Conservation (phyloP, 257 asterid genomes). For the Primulina tabacum region DNA sequence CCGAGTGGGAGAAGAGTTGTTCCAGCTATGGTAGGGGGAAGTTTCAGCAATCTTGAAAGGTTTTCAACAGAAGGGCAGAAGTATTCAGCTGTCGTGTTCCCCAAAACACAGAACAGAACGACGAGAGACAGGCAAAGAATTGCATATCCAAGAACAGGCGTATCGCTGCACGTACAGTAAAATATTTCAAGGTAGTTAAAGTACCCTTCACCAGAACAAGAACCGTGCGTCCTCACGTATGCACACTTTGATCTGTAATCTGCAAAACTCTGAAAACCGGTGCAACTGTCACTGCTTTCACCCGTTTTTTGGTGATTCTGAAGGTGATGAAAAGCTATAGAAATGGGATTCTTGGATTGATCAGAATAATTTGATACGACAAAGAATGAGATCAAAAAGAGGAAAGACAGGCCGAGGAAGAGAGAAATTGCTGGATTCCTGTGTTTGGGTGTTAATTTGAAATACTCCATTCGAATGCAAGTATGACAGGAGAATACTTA, state of each 20-base stretch:
- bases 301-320: not conserved
- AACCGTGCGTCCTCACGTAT: slow-evolving; percentile 34
- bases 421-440: slow-evolving; percentile 29
- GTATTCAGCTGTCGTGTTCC: slow-evolving; percentile 68
- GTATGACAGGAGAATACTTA: not conserved
- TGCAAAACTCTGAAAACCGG: slow-evolving; percentile 23
- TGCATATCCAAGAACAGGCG: slow-evolving; percentile 40
- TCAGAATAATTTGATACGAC: slow-evolving; percentile 21
- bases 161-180: slow-evolving; percentile 41
- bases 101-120: slow-evolving; percentile 57
- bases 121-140: slow-evolving; percentile 51
- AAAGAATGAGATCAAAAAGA: slow-evolving; percentile 40
- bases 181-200: slow-evolving; percentile 58
- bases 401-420: slow-evolving; percentile 42
- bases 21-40: slow-evolving; percentile 77
- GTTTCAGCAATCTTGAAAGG: slow-evolving; percentile 45
- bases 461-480: slow-evolving; percentile 36
- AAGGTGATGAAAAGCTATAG: no score
- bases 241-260: slow-evolving; percentile 43
- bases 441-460: slow-evolving; percentile 16
- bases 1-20: slow-evolving; percentile 85
- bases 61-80: slow-evolving; percentile 65
- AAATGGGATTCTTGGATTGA: not conserved
- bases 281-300: slow-evolving; percentile 27
- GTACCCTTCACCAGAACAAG: slow-evolving; percentile 52